These are phyloP conservation scores for Pseudogymnoascus sp. DNA, from an alignment of 2,329 filamentous ascomycete species.

Conservation along the genomic window DNA sequence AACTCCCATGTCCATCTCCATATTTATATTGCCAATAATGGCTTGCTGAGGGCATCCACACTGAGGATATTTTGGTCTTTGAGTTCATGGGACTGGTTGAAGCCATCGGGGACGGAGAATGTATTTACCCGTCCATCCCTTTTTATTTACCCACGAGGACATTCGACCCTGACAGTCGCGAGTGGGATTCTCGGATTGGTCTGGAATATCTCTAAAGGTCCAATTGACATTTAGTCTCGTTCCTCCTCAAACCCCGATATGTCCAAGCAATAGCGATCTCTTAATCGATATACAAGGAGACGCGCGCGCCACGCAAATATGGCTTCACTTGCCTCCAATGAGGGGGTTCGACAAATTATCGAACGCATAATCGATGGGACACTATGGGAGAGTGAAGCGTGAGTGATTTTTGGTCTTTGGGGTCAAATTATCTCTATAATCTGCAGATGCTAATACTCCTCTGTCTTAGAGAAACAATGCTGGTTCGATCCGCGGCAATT, in stretches of 20 bases:
- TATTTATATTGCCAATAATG: background rate
- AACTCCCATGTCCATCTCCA: background rate
- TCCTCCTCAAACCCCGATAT: background rate
- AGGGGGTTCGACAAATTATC: background rate
- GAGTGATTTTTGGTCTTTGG: background rate
- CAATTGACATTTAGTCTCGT: background rate
- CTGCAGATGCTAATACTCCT: background rate
- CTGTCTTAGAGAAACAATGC: background rate
- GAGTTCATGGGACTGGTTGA: background rate
- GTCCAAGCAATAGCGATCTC: constrained; percentile 1
- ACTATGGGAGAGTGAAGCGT: constrained; percentile 6
- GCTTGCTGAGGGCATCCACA: background rate
- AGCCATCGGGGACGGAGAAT: background rate
- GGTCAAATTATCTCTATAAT: background rate
- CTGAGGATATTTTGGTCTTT: background rate
- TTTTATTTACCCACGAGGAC: constrained; percentile 5
- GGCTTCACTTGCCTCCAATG: background rate
- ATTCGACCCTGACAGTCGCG: background rate
- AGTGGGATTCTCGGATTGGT: background rate
- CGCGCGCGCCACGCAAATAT: background rate
- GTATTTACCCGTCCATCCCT: constrained; percentile 7
- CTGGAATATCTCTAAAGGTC: background rate
- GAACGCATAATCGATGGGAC: background rate
- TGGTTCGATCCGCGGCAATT: background rate
- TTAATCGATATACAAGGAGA: background rate